Percentiles rank a stretch among this genome's conserved stretches.
phyloP scores from a whole-genome alignment of 129 eudicot species.

The Escallonia herrerae region DNA sequence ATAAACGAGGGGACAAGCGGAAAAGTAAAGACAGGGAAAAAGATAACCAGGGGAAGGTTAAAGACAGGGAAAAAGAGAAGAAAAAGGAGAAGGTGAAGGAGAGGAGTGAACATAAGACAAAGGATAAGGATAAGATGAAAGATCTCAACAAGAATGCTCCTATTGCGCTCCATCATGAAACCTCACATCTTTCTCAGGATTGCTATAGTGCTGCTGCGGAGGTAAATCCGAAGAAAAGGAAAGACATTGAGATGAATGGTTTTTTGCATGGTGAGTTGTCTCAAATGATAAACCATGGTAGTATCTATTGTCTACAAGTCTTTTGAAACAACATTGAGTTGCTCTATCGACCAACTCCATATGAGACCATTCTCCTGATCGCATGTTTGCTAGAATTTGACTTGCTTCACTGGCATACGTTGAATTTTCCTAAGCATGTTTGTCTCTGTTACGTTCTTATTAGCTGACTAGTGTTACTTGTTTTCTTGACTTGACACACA shows the following conservation, averaged over 20 bases:
- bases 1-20: constrained; percentile 38
- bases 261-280: constrained; percentile 56
- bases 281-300: not conserved
- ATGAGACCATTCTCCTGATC: no score
- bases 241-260: constrained; percentile 54
- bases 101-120: constrained; percentile 29
- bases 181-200: constrained; percentile 15
- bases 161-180: constrained; percentile 12
- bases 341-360: not conserved
- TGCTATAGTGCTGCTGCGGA: constrained; percentile 25
- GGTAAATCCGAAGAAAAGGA: constrained; percentile 46
- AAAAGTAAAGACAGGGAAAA: constrained; percentile 39
- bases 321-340: not conserved
- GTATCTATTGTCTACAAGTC: not conserved
- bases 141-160: constrained; percentile 23
- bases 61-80: constrained; percentile 33
- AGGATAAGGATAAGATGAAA: constrained; percentile 27
- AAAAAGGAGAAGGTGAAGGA: constrained; percentile 34
- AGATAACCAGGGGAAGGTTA: constrained; percentile 36
- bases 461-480: constrained; percentile 20
- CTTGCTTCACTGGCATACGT: constrained; percentile 1
- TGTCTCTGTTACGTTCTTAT: not conserved
- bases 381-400: not conserved
- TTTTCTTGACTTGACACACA: constrained; percentile 22
- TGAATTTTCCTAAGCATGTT: constrained; percentile 6